These are phyloP conservation scores for Trichosporon coremiiforme DNA, from an alignment of 1,284 basidiomycete genomes.

Conservation along the genomic window DNA sequence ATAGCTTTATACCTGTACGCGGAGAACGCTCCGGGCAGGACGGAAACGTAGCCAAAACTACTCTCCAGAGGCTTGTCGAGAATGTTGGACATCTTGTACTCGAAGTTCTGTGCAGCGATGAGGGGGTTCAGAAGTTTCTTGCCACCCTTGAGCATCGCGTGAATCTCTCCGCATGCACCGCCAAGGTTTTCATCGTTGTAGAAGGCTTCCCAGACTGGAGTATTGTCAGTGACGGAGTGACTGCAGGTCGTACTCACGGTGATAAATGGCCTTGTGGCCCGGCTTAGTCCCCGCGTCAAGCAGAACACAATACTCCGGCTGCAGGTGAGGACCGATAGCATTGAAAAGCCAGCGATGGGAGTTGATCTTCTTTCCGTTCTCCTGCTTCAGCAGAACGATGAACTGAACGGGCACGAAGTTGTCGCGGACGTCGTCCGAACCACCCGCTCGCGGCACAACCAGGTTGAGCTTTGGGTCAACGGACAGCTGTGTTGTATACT, in stretches of 20 bases:
- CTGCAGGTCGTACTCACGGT: too few relatives aligned
- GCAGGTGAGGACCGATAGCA: conserved; percentile 80
- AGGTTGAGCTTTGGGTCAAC: conserved; percentile 86
- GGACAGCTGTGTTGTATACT: conserved; percentile 90
- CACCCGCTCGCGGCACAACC: conserved; percentile 83
- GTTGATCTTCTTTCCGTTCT: conserved; percentile 98
- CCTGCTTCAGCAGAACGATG: conserved; percentile 91
- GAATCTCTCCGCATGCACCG: conserved; percentile 87
- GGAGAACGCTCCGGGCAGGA: conserved; percentile 94
- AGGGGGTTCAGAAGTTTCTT: conserved; percentile 89
- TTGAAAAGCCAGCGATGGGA: conserved; percentile 93
- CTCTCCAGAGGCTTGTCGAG: conserved; percentile 86
- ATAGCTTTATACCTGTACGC: conserved; percentile 91
- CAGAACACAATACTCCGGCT: conserved; percentile 87
- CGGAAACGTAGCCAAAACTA: conserved; percentile 89
- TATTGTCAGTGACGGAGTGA: too few relatives aligned
- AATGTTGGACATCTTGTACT: conserved; percentile 97
- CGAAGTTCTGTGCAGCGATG: conserved; percentile 93
- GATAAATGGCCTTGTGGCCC: conserved; percentile 94
- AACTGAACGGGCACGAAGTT: conserved; percentile 93
- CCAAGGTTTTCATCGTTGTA: conserved; percentile 66
- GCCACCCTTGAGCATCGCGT: conserved; percentile 91
- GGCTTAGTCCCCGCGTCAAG: conserved; percentile 96
- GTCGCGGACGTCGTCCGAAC: conserved; percentile 62
- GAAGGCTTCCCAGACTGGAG: conserved; percentile 79